These are phyloP conservation scores for Acidiella bohemica DNA, from an alignment of 495 filamentous ascomycete genomes.

Conservation along the genomic window DNA sequence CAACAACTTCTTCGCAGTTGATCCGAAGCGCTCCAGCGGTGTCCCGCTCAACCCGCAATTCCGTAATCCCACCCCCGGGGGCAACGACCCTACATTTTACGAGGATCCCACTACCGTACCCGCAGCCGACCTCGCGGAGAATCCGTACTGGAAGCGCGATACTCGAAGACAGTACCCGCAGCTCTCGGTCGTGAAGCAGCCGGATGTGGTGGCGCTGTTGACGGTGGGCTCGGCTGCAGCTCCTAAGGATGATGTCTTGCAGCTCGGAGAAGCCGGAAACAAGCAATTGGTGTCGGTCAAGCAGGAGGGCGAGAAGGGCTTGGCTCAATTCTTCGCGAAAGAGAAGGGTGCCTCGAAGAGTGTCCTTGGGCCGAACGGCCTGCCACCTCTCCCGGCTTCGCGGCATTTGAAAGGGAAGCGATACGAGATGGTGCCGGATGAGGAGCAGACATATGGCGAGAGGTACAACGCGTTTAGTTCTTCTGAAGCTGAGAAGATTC, in stretches of 20 bases:
- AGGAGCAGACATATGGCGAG: constrained; percentile 41
- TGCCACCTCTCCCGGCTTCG: constrained; percentile 73
- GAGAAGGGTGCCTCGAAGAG: constrained; percentile 45
- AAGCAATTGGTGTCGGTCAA: constrained; percentile 72
- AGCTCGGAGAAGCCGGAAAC: constrained; percentile 69
- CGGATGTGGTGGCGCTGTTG: constrained; percentile 72
- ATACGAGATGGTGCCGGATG: constrained; percentile 42
- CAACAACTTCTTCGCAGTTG: constrained; percentile 63
- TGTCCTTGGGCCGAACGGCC: constrained; percentile 55
- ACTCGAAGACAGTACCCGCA: constrained; percentile 72
- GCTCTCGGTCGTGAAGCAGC: constrained; percentile 66
- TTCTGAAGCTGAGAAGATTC: background rate
- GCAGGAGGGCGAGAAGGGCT: constrained; percentile 57
- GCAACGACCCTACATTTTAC: constrained; percentile 60
- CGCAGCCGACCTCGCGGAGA: constrained; percentile 91
- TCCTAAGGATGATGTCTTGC: constrained; percentile 60
- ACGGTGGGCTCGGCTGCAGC: constrained; percentile 68
- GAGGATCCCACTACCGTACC: constrained; percentile 83
- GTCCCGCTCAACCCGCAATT: constrained; percentile 85
- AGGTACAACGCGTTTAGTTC: constrained; percentile 30
- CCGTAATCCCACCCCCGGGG: constrained; percentile 77
- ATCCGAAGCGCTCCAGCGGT: constrained; percentile 80
- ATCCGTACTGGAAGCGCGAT: constrained; percentile 97
- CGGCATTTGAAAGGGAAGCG: constrained; percentile 41
- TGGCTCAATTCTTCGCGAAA: constrained; percentile 61